Percentiles rank a stretch among this genome's conserved stretches.
Conservation (phyloP, 2,329 filamentous ascomycete species). For the Monilinia fructigena region DNA sequence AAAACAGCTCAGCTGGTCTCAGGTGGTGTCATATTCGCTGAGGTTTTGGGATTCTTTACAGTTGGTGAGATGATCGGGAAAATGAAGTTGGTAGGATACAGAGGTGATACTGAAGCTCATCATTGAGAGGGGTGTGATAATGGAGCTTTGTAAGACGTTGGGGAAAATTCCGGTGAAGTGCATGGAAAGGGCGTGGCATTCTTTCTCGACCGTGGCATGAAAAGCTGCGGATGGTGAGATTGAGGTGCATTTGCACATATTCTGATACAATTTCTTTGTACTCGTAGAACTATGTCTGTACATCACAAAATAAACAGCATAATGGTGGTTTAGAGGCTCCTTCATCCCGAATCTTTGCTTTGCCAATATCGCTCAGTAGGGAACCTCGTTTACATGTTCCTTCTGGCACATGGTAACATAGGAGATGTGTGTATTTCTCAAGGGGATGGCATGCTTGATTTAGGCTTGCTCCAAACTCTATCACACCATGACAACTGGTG, state of each 20-base stretch:
- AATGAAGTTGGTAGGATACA: slow-evolving; percentile 93
- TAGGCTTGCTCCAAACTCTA: background rate
- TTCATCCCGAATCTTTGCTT: background rate
- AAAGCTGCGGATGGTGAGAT: slow-evolving; percentile 21
- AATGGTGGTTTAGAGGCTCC: slow-evolving; percentile 30
- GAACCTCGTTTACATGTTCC: background rate
- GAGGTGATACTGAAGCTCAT: slow-evolving; percentile 60
- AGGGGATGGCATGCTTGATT: slow-evolving; percentile 3
- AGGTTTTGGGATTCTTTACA: slow-evolving; percentile 95
- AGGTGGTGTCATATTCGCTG: slow-evolving; percentile 76
- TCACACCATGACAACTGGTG: background rate
- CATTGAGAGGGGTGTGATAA: slow-evolving; percentile 46
- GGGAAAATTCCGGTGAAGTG: background rate
- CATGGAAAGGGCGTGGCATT: slow-evolving; percentile 22
- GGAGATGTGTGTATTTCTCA: background rate
- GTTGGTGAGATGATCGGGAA: slow-evolving; percentile 95
- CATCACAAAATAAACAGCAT: slow-evolving; percentile 36
- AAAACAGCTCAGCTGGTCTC: slow-evolving; percentile 68
- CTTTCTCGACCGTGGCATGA: slow-evolving; percentile 20
- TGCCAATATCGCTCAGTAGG: background rate
- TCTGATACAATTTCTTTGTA: slow-evolving; percentile 30
- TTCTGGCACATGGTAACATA: background rate
- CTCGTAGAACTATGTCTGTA: slow-evolving; percentile 29
- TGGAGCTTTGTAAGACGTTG: slow-evolving; percentile 9
- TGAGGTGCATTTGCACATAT: slow-evolving; percentile 28